Evolutionary conservation across 1,284 basidiomycete species (phyloP), one percentile per base, ranked within the genome.

Genomic region (Coriolopsis trogii): DNA sequence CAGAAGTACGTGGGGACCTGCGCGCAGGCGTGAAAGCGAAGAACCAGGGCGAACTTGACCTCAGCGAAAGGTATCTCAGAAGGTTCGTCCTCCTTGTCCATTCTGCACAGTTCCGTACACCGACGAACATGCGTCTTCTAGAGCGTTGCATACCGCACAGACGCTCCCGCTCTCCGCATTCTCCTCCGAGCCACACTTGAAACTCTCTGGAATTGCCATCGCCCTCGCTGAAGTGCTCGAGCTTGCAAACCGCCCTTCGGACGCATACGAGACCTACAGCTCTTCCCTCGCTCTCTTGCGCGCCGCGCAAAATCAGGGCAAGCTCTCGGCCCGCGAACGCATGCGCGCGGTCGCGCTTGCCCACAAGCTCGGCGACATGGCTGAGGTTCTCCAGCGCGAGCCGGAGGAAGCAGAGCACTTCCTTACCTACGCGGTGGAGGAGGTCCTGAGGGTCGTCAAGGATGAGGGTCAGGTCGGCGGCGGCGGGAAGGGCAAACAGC

Each of bases 171-270:
- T 79, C 24, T 73, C 77, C 2, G 60, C 62, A 4, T 78, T 89
- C 58, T 71, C 74, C 2, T 54, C 73, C 0, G 71, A 82, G 9
- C 81, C 86, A 1, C 78, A 84, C 52, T 75, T 90, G 53, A 91
- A 89, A 67, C 70, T 83, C 3, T 83, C 86, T 0, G 89, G 89
- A 1, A 81, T 91, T n/a, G 84, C 81, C 1, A 76, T 87, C 18
- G 71, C 77, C 5, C 73, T 90, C 37, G 85, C 81, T 2, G 81
- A 82, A 39, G 78, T 86, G 0, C 71, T 85, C 13, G 85, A 89
- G 59, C 68, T 71, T 12, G 66, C 72, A 6, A 67, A 75, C 8
- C 72, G 76, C 21, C 67, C 67, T 0, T 66, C 75, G 25, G 69
- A 70, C 6, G 87, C 89, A 0, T 87, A 82, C 59, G 71, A 76